Conservation (phyloP, 306 rosid genomes). For the Casuarina equisetifolia region DNA sequence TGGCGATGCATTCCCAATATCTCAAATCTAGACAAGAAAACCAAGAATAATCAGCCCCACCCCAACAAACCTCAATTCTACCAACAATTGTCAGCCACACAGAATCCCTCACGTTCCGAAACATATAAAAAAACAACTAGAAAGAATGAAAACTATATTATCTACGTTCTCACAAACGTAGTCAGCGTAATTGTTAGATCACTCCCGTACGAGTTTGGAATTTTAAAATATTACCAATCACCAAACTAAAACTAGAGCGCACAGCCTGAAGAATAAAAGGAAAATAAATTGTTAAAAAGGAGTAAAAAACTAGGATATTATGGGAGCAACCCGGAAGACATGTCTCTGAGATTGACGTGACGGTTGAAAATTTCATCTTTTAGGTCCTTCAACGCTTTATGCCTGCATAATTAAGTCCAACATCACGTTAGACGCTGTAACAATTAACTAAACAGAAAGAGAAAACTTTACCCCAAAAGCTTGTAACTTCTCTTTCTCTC, state of each 20-base stretch:
- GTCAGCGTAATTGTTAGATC: constrained; percentile 9
- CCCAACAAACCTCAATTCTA: constrained; percentile 15
- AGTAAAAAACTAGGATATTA: constrained; percentile 18
- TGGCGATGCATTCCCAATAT: constrained; percentile 95
- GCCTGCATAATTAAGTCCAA: constrained; percentile 42
- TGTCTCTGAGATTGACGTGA: constrained; percentile 62
- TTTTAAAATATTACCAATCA: neutral
- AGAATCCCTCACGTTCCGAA: constrained; percentile 2
- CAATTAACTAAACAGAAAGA: no score
- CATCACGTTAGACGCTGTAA: neutral
- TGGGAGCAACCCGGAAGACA: constrained; percentile 88
- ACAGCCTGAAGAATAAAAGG: constrained; percentile 15
- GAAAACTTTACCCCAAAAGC: neutral
- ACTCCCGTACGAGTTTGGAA: constrained; percentile 6
- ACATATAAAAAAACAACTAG: constrained; percentile 6
- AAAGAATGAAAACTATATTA: constrained; percentile 1
- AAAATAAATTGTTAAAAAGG: neutral
- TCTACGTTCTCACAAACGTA: constrained; percentile 16
- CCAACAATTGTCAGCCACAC: constrained; percentile 13
- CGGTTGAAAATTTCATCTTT: constrained; percentile 72
- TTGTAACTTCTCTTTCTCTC: constrained; percentile 9
- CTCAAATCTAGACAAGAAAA: constrained; percentile 63
- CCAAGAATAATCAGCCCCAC: constrained; percentile 26
- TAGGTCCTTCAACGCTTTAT: constrained; percentile 79
- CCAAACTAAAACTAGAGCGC: constrained; percentile 5